Base-by-base conservation (phyloP, 1,139 yeast genomes). In the Blastobotrys elegans region DNA sequence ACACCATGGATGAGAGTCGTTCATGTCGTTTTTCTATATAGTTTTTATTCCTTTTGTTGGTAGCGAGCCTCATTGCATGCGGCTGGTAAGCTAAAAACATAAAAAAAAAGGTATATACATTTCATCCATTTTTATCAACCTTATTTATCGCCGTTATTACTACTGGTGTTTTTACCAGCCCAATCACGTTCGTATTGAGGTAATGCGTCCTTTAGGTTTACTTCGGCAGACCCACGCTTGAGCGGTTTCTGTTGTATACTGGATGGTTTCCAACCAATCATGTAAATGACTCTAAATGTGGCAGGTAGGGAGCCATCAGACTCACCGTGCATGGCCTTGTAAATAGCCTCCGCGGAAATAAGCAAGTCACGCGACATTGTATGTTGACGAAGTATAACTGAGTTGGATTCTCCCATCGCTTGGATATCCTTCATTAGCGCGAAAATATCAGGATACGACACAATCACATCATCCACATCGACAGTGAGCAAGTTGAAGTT, bases 241-340 rank as follows among this genome's bases (percentile, higher is more conserved):
- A 84, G 72, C 0, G 95, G 94, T 59, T 82, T 71, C 2, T 89
- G 89, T 60, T 85, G 88, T 47, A 66, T 62, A 5, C 74, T 76
- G 50, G 86, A 76, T 56, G 82, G 82, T 64, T 85, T 87, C 96
- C 96, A 87, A 1, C 95, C 96, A 62, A 87, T 84, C 87, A 87
- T 82, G 62, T 82, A 83, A 17, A 87, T 79, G 44, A 87, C 76
- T 52, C 88, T 71, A 64, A 79, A 87, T 0, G 95, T 87, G 14
- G 73, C 74, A 3, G 79, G 78, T 5, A 74, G 53, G 0, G 69
- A 53, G 1, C 73, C 73, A 46, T 71, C 74, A 2, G 61, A 60
- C 50, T 80, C 83, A 2, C 92, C 94, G 61, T 87, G 94, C 59
- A 87, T 70, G 7, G 79, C 69, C 57, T 73, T 75, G 64, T 87